Evolutionary conservation across 208 protist genomes (phyloP).

Genomic region (Wallacemonas sp.): DNA sequence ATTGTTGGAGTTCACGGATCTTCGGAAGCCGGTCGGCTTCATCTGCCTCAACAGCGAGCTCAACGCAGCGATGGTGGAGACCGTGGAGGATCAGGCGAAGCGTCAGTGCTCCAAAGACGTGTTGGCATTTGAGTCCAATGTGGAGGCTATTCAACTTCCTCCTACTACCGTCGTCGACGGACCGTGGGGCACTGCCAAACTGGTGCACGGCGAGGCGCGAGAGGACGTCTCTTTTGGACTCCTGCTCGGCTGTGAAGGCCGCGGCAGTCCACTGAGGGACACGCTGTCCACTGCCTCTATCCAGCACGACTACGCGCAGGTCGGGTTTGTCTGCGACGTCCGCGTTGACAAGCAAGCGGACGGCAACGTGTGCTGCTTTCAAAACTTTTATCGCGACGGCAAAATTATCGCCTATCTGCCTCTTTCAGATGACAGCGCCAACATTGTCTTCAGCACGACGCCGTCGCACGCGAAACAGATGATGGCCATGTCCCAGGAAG

Average conservation of each 20-base stretch:
- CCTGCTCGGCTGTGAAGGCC: slow-evolving; percentile 83
- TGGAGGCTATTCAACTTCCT: slow-evolving; percentile 50
- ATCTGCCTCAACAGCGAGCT: slow-evolving; percentile 83
- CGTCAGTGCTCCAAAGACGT: slow-evolving; percentile 22
- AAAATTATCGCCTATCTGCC: slow-evolving; percentile 84
- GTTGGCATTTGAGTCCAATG: slow-evolving; percentile 51
- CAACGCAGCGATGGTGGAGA: slow-evolving; percentile 58
- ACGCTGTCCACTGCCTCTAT: slow-evolving; percentile 48
- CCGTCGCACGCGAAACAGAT: slow-evolving; percentile 60
- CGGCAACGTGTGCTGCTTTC: slow-evolving; percentile 85
- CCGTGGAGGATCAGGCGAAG: slow-evolving; percentile 48
- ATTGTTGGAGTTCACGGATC: slow-evolving; percentile 79
- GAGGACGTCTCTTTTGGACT: slow-evolving; percentile 46
- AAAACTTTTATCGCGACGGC: slow-evolving; percentile 89
- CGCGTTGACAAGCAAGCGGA: slow-evolving; percentile 60
- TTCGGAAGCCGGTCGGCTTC: slow-evolving; percentile 79
- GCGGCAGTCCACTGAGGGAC: slow-evolving; percentile 71
- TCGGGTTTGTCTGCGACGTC: slow-evolving; percentile 80
- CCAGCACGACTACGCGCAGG: slow-evolving; percentile 84
- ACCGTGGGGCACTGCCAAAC: slow-evolving; percentile 37
- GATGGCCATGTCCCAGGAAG: slow-evolving; percentile 42
- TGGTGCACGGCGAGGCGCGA: slow-evolving; percentile 25
- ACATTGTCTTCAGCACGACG: slow-evolving; percentile 85
- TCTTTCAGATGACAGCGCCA: slow-evolving; percentile 70
- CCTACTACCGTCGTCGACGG: slow-evolving; percentile 39